phyloP scores from a whole-genome alignment of 2,329 filamentous ascomycete genomes.

The Myriangium duriaei region DNA sequence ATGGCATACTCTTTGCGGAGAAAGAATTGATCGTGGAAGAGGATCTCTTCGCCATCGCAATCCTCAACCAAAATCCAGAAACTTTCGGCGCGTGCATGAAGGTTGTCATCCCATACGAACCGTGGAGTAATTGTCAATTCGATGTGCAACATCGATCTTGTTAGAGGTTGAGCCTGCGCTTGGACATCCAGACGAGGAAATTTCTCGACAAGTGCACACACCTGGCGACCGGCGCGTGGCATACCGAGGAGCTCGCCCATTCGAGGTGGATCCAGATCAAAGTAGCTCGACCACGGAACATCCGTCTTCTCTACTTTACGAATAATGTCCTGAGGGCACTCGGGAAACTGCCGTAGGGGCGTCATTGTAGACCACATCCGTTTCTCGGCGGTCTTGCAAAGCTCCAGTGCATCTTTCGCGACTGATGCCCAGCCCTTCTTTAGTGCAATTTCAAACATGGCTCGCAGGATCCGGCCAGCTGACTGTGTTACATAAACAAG shows the following conservation, averaged over 20 bases:
- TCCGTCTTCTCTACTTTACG: constrained; percentile 91
- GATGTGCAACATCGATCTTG: constrained; percentile 79
- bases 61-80: constrained; percentile 98
- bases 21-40: constrained; percentile 90
- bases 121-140: constrained; percentile 87
- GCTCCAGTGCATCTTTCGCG: constrained; percentile 78
- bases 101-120: constrained; percentile 84
- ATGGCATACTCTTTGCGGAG: constrained; percentile 79
- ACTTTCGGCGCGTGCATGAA: constrained; percentile 79
- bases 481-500: constrained; percentile 98
- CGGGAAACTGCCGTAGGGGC: constrained; percentile 78
- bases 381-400: constrained; percentile 99
- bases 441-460: constrained; percentile 92
- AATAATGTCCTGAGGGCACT: constrained; percentile 71
- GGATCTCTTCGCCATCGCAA: constrained; percentile 88
- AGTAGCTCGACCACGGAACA: constrained; percentile 85
- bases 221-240: constrained; percentile 73
- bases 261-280: constrained; percentile 87
- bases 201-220: constrained; percentile 77
- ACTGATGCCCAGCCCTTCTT: constrained; percentile 95
- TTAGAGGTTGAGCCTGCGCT: constrained; percentile 88
- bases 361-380: constrained; percentile 99
- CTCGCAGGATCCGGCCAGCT: constrained; percentile 85
- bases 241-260: constrained; percentile 92
- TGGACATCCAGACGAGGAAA: constrained; percentile 89